Percentiles rank a stretch among this genome's conserved stretches.
Evolutionary conservation across 176 grass and related monocot genomes (phyloP).

Genomic region (Leersia perrieri): DNA sequence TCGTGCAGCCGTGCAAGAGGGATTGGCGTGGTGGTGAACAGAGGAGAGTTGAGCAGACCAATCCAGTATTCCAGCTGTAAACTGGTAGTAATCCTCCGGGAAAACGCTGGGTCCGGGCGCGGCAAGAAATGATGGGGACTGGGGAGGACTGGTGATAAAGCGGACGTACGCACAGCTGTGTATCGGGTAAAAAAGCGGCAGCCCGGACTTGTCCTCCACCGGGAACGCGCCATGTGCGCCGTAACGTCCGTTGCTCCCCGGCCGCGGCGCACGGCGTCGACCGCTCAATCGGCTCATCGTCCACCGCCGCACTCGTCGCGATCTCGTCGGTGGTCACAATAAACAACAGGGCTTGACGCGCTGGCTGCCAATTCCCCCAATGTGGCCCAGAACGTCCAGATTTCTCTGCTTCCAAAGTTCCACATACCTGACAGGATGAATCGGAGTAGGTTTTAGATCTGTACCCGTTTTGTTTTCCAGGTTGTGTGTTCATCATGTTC

Average conservation of each 20-base stretch:
- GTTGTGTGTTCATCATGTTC: neutral
- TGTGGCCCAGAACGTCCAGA: neutral
- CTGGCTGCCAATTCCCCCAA: neutral
- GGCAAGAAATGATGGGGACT: neutral
- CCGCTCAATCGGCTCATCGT: neutral
- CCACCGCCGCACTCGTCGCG: neutral
- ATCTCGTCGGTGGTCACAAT: neutral
- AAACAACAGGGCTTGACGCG: neutral
- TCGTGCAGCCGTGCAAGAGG: neutral
- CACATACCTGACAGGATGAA: neutral
- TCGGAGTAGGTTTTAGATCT: neutral
- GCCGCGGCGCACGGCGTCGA: neutral
- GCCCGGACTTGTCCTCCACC: neutral
- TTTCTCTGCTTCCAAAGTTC: neutral
- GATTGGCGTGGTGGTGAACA: neutral
- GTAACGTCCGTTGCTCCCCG: neutral
- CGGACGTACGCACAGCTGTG: neutral
- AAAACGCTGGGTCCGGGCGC: neutral
- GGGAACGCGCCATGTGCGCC: slow-evolving; percentile 26
- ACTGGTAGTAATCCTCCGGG: neutral
- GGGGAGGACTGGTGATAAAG: neutral
- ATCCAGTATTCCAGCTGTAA: neutral
- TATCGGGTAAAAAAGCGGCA: neutral
- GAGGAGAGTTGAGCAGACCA: neutral
- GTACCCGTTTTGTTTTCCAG: neutral